These are phyloP conservation scores for Tricholoma furcatifolium DNA, from an alignment of 768 basidiomycete genomes.

Conservation along the genomic window DNA sequence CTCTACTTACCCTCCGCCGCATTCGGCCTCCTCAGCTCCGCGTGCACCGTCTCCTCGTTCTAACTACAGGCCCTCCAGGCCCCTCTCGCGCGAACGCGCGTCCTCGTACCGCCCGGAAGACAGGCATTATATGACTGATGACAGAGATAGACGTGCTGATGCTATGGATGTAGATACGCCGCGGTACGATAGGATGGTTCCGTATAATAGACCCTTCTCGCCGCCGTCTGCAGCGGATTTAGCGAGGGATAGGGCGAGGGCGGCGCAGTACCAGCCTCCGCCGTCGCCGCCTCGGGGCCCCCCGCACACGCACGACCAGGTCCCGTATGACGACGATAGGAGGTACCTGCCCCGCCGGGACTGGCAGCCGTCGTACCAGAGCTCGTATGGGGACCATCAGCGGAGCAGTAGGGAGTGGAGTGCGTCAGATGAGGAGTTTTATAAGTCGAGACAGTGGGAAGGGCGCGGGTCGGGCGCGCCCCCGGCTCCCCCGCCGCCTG, in stretches of 20 bases:
- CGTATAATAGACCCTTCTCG: conserved; percentile 27
- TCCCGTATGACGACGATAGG: conserved; percentile 33
- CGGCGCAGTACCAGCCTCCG: conserved; percentile 26
- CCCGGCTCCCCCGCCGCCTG: conserved; percentile 18
- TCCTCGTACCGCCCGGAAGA: conserved; percentile 38
- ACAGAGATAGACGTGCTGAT: conserved; percentile 37
- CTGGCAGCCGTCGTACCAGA: conserved; percentile 21
- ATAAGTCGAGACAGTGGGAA: conserved; percentile 37
- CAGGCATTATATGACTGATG: conserved; percentile 29
- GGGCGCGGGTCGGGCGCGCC: conserved; percentile 19
- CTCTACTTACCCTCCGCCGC: conserved; percentile 21
- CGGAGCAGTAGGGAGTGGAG: conserved; percentile 30
- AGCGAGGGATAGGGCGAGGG: conserved; percentile 31
- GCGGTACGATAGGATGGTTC: conserved; percentile 32
- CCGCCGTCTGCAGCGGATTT: conserved; percentile 32
- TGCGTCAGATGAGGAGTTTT: conserved; percentile 37
- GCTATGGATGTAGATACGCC: conserved; percentile 31
- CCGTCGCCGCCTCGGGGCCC: conserved; percentile 25
- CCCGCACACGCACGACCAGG: conserved; percentile 21
- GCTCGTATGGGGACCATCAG: conserved; percentile 21
- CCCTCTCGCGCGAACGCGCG: conserved; percentile 32
- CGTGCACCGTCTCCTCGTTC: conserved; percentile 22
- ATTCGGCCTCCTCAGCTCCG: conserved; percentile 23
- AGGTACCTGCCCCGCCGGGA: conserved; percentile 31
- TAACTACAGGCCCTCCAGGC: conserved; percentile 23